Evolutionary conservation across 1,284 basidiomycete species (phyloP), one percentile per base, ranked within the genome.

Genomic region (Sphaerobolus stellatus): DNA sequence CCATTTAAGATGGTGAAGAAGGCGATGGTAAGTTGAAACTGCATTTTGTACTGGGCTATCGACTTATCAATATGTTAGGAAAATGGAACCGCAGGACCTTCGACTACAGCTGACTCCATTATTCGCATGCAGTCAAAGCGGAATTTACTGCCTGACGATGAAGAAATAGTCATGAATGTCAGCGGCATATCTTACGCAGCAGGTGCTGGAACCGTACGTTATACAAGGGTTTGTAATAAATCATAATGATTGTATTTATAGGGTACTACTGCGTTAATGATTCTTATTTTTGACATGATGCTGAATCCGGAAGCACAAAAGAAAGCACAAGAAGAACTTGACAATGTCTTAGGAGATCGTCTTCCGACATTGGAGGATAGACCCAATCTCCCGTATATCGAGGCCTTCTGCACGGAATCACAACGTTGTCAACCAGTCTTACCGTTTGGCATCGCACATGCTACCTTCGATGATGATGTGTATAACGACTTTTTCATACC

Each of bases 401-500:
- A 34, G 11, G 33, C 33, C 18, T 34, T 34, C 33, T 34, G 33
- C 33, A 18, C 11, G 33, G 33, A 34, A 18, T 11, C 33, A 34
- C 33, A 34, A 11, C 33, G 33, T 11, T 34, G 33, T 11, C 33
- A 18, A 11, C 33, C 33, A 18, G n/a, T 18, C 18, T 34, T 34
- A 34, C 33, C 33, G 11, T 34, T 34, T n/a, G n/a, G 33, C 18
- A 18, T 34, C 18, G 33, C 33, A 11, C 33, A 34, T 18, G n/a
- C 33, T 18, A 34, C 33, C 18, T 11, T 18, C 33, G 66, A 70
- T 56, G 71, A 73, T 52, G 71, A 73, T 58, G 59, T 67, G 41
- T 73, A 69, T 63, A 64, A 68, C 49, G 64, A 66, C 45, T 63
- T 63, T 63, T 64, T 62, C 58, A 68, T 73, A 46, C 68, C 69